Evolutionary conservation across 805 yeast species (phyloP).

Genomic region (Nakazawaea ambrosiae): DNA sequence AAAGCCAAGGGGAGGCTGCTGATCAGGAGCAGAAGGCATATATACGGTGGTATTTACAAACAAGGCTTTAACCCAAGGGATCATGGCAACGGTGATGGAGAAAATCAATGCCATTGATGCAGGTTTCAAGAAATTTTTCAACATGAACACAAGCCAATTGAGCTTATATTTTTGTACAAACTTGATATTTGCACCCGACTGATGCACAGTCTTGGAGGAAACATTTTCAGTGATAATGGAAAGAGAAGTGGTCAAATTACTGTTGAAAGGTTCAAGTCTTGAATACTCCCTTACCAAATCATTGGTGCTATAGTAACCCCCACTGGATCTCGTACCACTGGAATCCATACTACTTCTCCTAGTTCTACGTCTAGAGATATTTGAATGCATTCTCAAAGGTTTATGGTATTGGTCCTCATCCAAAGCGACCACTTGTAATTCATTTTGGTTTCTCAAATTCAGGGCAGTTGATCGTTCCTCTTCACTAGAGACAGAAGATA

Average conservation of each 20-base stretch:
- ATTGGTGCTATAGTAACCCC: constrained; percentile 5
- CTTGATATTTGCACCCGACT: constrained; percentile 17
- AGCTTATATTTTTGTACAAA: constrained; percentile 24
- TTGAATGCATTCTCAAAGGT: not conserved
- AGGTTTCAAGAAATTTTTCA: constrained; percentile 43
- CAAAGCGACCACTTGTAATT: constrained; percentile 4
- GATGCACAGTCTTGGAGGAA: constrained; percentile 18
- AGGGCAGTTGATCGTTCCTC: too few relatives aligned
- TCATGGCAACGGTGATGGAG: constrained; percentile 40
- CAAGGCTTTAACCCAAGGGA: constrained; percentile 47
- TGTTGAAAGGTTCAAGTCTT: constrained; percentile 25
- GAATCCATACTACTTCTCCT: constrained; percentile 4
- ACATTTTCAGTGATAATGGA: constrained; percentile 28
- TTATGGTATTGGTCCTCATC: not conserved
- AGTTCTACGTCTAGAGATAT: constrained; percentile 1
- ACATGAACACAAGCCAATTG: constrained; percentile 22
- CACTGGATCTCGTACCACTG: constrained; percentile 6
- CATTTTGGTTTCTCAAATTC: too few relatives aligned
- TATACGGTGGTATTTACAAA: constrained; percentile 27
- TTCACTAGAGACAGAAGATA: constrained; percentile 6
- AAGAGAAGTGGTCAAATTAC: constrained; percentile 18
- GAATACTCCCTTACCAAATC: constrained; percentile 25
- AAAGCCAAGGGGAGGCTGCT: constrained; percentile 47
- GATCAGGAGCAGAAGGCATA: constrained; percentile 38
- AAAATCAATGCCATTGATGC: constrained; percentile 38